Evolutionary conservation across 805 yeast genomes (phyloP).

Genomic region (Torulaspora gathmanii): DNA sequence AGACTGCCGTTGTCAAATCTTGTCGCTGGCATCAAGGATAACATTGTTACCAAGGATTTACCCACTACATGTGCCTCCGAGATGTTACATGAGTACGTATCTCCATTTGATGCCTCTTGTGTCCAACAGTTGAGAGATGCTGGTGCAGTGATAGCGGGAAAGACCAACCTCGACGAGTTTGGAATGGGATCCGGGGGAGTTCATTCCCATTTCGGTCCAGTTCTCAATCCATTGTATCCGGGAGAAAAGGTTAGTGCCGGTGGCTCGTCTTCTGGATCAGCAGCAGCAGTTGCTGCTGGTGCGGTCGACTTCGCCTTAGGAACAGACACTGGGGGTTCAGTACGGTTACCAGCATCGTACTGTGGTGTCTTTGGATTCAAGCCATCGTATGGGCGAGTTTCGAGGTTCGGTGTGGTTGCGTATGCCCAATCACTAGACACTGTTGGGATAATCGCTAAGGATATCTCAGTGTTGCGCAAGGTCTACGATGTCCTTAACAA

Average conservation of each 20-base stretch:
- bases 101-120: constrained; percentile 83
- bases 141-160: constrained; percentile 63
- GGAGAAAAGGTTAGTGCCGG: constrained; percentile 52
- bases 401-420: constrained; percentile 87
- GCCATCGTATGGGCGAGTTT: constrained; percentile 88
- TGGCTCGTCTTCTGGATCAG: constrained; percentile 95
- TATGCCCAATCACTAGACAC: constrained; percentile 95
- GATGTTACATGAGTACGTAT: constrained; percentile 51
- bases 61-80: constrained; percentile 79
- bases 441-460: constrained; percentile 71
- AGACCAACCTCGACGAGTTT: constrained; percentile 91
- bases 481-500: constrained; percentile 56
- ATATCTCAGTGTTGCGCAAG: constrained; percentile 40
- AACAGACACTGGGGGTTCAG: constrained; percentile 97
- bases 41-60: constrained; percentile 58
- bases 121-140: constrained; percentile 46
- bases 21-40: constrained; percentile 66
- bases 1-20: constrained; percentile 30
- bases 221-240: constrained; percentile 49
- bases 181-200: constrained; percentile 88
- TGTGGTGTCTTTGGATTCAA: constrained; percentile 83
- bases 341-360: constrained; percentile 85
- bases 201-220: constrained; percentile 52
- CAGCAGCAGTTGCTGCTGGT: constrained; percentile 79
- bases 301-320: constrained; percentile 71